Base-by-base conservation (phyloP, 2,329 filamentous ascomycete genomes). In the Colletotrichum sp. region DNA sequence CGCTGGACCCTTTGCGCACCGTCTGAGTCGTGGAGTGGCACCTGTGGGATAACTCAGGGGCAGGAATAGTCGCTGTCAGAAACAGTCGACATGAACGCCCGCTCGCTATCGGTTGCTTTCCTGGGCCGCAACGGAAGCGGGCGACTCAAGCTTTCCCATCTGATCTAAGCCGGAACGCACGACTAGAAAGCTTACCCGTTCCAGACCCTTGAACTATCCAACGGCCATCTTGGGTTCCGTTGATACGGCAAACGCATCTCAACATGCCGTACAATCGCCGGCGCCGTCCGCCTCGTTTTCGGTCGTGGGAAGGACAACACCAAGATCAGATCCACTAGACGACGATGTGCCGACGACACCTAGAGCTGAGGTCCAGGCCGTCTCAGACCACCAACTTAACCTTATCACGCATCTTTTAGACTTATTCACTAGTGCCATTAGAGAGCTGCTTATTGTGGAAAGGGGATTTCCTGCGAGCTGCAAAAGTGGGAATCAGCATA, bases 21-120 rank as follows among this genome's bases (percentile, higher is more conserved):
- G 10, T 43, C n/a, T 60, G 70, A 52, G 12, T 68, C 62, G 32
- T 28, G n/a, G 16, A 21, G 32, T 8, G 10, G 7, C 8, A 10
- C 16, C 12, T 9, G 34, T 26, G 21, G 21, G 30, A 70, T n/a
- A 34, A 1, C 67, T 36, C 34, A 7, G 24, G 56, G 73, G 68
- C 24, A 75, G 21, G 64, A 52, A 52, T 55, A 52, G 66, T 65
- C 56, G 62, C 61, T 72, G 69, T 75, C 73, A 68, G 28, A 64
- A 5, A 16, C 7, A 15, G 4, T 16, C 32, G 56, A 58, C 55
- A 21, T 34, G 73, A 65, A 36, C 69, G 62, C n/a, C 26, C 34
- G 16, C 32, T 67, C 55, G 24, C 21, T 34, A 34, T 62, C 64
- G 55, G 12, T 38, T 56, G 13, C 28, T 21, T 43, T 7, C 26